Evolutionary conservation across 148 eudicot species (phyloP), one percentile per base, ranked within the genome.

Genomic region (Heliosperma pusillum): DNA sequence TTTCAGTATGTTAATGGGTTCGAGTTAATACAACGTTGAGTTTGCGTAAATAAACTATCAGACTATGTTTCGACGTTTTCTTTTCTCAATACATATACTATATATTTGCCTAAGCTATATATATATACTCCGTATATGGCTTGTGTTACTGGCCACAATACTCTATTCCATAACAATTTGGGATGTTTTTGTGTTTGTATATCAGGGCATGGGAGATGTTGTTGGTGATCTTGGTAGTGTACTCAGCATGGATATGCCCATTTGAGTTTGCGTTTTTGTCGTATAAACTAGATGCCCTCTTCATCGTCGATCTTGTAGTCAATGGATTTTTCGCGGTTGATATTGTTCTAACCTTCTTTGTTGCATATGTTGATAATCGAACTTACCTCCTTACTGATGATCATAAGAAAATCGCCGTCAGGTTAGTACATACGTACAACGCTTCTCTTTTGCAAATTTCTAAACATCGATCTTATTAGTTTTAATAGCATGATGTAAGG

Each of bases 141-240:
- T 29, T 29, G 30, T 29, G 3, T 29, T 29, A 29, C 30, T 29
- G 3, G 30, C 30, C 30, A 3, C 30, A 29, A 29, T 29, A 29
- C 30, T 29, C 30, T 1, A 1, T 29, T 29, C 3, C 3, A 29
- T 29, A 29, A 29, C 0, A 8, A 5, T 70, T 64, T 61, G 5
- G 3, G 24, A 26, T 19, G 69, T 66, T 24, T 13, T 53, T 19
- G 17, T 40, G 25, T 56, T 42, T 19, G 62, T 65, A 36, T 85
- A 88, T 67, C 91, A 95, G 98, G 86, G 85, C 86, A 29, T 95
- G 98, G 98, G 96, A 89, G 88, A 88, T 87, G 84, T 80, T 87
- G 63, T 81, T 95, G 40, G 79, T 95, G 11, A 52, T 92, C 13
- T 79, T 95, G 61, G 97, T 95, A 15, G 74, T 95, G 21, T 95